Percentiles rank a stretch among this genome's conserved stretches.
These are phyloP conservation scores for Cercospora zeina DNA, from an alignment of 2,329 filamentous ascomycete genomes.

Conservation along the genomic window DNA sequence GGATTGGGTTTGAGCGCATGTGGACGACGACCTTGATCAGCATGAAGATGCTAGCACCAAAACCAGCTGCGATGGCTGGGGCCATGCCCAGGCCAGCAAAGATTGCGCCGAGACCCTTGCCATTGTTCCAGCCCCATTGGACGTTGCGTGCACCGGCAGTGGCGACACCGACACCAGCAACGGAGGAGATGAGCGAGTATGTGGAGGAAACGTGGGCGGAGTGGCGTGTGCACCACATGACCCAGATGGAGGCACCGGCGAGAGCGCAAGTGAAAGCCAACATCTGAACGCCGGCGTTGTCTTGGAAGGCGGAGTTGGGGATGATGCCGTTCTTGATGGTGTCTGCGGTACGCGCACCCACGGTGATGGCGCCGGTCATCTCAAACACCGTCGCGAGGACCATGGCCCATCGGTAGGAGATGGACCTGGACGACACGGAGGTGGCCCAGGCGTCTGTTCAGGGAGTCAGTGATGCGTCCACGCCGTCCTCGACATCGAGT, in stretches of 20 bases:
- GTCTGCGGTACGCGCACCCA: conserved; percentile 58
- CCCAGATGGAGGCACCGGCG: conserved; percentile 54
- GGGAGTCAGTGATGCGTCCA: neutral
- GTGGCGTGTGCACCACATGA: conserved; percentile 58
- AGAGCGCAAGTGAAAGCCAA: conserved; percentile 50
- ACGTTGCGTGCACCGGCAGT: conserved; percentile 49
- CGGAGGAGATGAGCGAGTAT: conserved; percentile 61
- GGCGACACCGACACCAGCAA: conserved; percentile 62
- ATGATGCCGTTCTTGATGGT: conserved; percentile 64
- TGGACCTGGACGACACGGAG: conserved; percentile 53
- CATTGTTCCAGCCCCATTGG: conserved; percentile 47
- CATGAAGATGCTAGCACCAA: conserved; percentile 53
- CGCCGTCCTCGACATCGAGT: neutral
- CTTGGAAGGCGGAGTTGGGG: conserved; percentile 50
- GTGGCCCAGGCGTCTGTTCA: conserved; percentile 52
- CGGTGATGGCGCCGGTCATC: conserved; percentile 55
- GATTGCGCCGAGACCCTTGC: conserved; percentile 49
- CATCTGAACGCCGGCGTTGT: conserved; percentile 48
- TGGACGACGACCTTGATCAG: conserved; percentile 54
- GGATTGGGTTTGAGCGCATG: conserved; percentile 52
- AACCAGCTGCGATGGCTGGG: conserved; percentile 50
- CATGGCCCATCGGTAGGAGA: conserved; percentile 55
- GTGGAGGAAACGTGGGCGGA: conserved; percentile 63
- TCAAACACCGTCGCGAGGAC: conserved; percentile 54
- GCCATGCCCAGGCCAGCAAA: conserved; percentile 51